Conservation (phyloP, 139 green algal genomes). For the Chlorella sp. region DNA sequence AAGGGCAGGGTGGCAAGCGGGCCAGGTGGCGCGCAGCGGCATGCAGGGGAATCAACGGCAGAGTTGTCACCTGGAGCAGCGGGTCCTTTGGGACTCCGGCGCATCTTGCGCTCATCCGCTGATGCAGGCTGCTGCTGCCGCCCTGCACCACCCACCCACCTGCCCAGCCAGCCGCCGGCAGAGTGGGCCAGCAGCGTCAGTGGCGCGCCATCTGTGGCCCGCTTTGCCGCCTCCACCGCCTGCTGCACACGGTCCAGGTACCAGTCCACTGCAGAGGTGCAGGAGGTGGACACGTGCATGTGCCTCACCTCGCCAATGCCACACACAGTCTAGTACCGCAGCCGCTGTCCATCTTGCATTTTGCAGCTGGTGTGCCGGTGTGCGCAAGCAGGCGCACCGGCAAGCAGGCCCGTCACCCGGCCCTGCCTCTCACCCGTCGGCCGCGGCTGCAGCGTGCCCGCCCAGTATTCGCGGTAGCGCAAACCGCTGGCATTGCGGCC, state of each 20-base stretch:
- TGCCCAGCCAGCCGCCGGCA: slow-evolving; percentile 88
- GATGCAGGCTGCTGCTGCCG: not conserved
- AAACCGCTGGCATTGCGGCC: slow-evolving; percentile 87
- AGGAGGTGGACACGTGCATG: no score
- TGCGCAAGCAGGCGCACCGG: no score
- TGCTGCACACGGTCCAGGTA: slow-evolving; percentile 77
- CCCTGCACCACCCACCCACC: not conserved
- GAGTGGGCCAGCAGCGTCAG: slow-evolving; percentile 91
- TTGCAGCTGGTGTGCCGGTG: no score
- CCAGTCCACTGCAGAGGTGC: slow-evolving; percentile 84
- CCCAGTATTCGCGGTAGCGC: slow-evolving; percentile 87
- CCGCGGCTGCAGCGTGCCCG: slow-evolving; percentile 86
- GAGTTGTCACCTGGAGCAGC: no score
- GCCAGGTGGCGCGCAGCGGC: not conserved
- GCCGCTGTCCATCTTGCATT: no score
- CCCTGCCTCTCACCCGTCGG: not conserved
- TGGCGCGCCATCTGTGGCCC: slow-evolving; percentile 55
- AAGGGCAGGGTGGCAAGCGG: not conserved
- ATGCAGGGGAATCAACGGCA: no score
- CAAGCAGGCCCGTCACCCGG: not conserved
- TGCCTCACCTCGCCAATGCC: no score
- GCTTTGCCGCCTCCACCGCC: slow-evolving; percentile 72
- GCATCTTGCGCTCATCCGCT: no score
- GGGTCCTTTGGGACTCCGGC: no score
- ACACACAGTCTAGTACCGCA: no score